These are phyloP conservation scores for Cryptosporidium ubiquitum DNA, from an alignment of 169 alveolate species.

Conservation along the genomic window DNA sequence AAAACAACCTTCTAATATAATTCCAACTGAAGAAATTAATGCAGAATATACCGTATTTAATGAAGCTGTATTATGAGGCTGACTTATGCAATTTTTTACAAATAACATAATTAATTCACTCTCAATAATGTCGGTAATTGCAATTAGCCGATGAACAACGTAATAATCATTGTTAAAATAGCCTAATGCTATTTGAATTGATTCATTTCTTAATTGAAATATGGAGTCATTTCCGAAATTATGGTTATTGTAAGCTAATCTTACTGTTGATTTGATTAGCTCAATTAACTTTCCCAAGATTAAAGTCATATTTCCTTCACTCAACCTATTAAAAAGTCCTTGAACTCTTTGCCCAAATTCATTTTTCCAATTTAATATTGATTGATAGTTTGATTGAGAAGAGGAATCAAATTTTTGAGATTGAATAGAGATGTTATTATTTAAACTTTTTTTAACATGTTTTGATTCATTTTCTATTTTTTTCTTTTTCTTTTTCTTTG, in stretches of 20 bases:
- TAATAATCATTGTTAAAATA: background rate
- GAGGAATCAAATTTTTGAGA: background rate
- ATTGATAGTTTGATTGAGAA: background rate
- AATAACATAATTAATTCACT: conserved; percentile 7
- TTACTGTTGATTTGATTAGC: background rate
- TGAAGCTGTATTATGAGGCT: conserved; percentile 18
- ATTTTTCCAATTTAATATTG: conserved; percentile 8
- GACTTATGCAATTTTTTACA: conserved; percentile 42
- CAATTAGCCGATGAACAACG: background rate
- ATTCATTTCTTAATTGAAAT: conserved; percentile 1
- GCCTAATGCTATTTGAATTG: background rate
- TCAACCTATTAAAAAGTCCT: conserved; percentile 55
- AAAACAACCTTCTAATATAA: conserved; percentile 1
- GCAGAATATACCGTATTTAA: conserved; percentile 54
- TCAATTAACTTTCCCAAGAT: conserved; percentile 23
- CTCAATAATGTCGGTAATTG: conserved; percentile 35
- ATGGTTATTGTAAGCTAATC: background rate
- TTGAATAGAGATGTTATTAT: background rate
- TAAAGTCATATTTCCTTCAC: conserved; percentile 71
- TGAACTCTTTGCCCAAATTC: conserved; percentile 13
- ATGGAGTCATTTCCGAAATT: background rate
- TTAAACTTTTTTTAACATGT: background rate
- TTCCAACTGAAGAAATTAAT: conserved; percentile 49
- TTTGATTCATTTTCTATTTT: background rate
- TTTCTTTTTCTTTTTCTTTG: background rate